Conservation (phyloP, 306 rosid species). For the Cucumis hystrix region DNA sequence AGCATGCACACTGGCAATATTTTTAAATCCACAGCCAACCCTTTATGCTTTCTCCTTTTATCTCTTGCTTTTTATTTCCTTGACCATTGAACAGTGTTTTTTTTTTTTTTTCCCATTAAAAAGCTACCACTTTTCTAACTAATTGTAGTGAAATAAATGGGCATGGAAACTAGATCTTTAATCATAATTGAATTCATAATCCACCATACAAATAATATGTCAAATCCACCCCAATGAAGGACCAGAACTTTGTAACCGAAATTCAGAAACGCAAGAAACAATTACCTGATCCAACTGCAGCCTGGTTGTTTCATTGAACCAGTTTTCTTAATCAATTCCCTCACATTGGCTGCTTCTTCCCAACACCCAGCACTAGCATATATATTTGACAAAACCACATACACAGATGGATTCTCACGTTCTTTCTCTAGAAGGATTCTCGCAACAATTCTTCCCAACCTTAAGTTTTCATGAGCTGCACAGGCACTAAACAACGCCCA, state of each 20-base stretch:
- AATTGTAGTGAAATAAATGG: not conserved
- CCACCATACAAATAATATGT: not conserved
- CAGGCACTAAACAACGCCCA: constrained; percentile 83
- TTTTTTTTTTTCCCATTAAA: not conserved
- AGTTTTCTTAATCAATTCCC: constrained; percentile 23
- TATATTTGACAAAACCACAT: constrained; percentile 37
- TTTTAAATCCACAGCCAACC: not conserved
- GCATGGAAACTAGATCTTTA: not conserved
- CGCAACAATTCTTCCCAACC: not conserved
- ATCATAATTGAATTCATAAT: not conserved
- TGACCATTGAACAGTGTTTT: not conserved
- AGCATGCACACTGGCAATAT: not conserved
- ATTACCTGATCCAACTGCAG: constrained; percentile 54
- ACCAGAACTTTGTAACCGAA: not conserved
- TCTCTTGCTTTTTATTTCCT: not conserved
- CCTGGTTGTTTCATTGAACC: constrained; percentile 49
- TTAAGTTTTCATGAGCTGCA: constrained; percentile 45
- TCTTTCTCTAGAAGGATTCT: not conserved
- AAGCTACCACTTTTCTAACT: not conserved
- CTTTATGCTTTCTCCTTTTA: no score
- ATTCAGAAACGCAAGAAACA: not conserved
- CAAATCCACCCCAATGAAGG: not conserved
- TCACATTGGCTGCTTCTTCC: constrained; percentile 14
- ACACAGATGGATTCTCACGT: constrained; percentile 46
- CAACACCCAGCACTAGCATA: not conserved